Evolutionary conservation across 345 rosid species (phyloP), one percentile per base, ranked within the genome.

Genomic region (Ricinus communis): DNA sequence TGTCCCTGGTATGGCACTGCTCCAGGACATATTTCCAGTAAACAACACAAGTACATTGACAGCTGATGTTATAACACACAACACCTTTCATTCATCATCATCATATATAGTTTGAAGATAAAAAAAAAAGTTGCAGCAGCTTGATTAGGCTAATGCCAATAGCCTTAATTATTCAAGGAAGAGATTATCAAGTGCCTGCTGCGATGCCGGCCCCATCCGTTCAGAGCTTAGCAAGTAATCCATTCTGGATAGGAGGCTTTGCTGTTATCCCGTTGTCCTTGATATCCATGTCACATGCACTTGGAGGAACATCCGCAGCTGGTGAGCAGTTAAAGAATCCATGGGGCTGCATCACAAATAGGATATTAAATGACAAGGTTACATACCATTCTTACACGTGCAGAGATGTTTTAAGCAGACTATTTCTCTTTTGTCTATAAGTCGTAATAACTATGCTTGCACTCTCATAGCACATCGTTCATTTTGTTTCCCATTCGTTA

Each of bases 311-410:
- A 72, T 93, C 98, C 22, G 88, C 88, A 0, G 97, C 97, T 3
- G 96, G 98, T 10, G 98, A 93, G 83, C 94, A 86, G 72, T 93
- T 93, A 72, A 93, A 93, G 77, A 93, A 93, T 60, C 98, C 98
- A 57, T 91, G 96, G 49, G 97, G 98, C 98, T 93, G 87, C 82
- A 66, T 33, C 28, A 56, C 54, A 59, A 38, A 72, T 45, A 65
- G 6, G 28, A 14, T 33, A 33, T 33, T 33, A 33, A 2, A 33
- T 33, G 4, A n/a, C n/a, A n/a, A n/a, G n/a, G n/a, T n/a, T n/a
- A n/a, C n/a, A n/a, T n/a, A 33, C 6, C 38, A 33, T 33, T 33
- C 38, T 33, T n/a, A n/a, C n/a, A n/a, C n/a, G n/a, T n/a, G n/a
- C n/a, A n/a, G n/a, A n/a, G n/a, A 38, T 38, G 43, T 38, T 38